Base-by-base conservation (phyloP, 495 filamentous ascomycete species). In the Xylaria grammica region DNA sequence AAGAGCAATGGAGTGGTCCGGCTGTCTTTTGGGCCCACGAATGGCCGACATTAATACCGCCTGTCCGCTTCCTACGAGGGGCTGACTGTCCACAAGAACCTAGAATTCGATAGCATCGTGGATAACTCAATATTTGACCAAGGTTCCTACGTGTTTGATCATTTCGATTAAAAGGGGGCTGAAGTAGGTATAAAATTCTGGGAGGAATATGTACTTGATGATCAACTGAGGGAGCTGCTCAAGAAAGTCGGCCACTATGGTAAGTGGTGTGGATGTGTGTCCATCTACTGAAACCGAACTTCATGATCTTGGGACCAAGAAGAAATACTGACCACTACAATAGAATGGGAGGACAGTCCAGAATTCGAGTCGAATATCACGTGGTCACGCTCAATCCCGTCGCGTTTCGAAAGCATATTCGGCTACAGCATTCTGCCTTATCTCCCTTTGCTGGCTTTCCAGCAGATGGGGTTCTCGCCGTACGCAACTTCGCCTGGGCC, bases 121-220 rank as follows among this genome's bases (percentile, higher is more conserved):
- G 51, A 34, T 36, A 36, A 36, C 32, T 36, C 32, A 36, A 36
- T 36, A 36, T 36, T 72, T 9, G 29, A 72, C 13, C 76, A 78
- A 49, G 75, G 75, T 7, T 74, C 72, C 0, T 76, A 60, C 60
- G 68, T 65, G 11, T 68, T 76, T 0, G 75, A 76, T 57, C 74
- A 78, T 66, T 76, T 72, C 61, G 71, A 67, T 29, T 62, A 65
- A 4, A 46, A 58, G 13, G 75, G 75, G n/a, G 75, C 75, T 3
- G 60, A 60, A 24, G 54, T 64, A 1, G 65, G 63, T 24, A 69
- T 51, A 1, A 65, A 75, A 40, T 76, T 74, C 66, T 78, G 72
- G 72, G 63, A 75, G 38, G 56, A 72, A 8, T 61, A 70, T 24
- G 59, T 76, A 24, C 63, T 78, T 8, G 51, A 52, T 20, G 65